Percentiles rank a stretch among this genome's conserved stretches.
Conservation (phyloP, 345 rosid genomes). For the Clausena lansium region DNA sequence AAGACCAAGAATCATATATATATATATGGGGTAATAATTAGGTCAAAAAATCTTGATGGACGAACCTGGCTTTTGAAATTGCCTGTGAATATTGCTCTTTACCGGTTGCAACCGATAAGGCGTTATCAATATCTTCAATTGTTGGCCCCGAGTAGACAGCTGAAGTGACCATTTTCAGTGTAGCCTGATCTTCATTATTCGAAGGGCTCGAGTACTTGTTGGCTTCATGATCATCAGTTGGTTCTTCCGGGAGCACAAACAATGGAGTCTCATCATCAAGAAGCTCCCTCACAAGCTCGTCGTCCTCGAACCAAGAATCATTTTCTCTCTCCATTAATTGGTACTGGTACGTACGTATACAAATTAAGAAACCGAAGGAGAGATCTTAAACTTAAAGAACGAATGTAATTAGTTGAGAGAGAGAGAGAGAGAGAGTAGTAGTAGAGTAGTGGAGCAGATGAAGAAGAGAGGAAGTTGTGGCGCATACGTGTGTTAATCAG, state of each 20-base stretch:
- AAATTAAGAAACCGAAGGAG: too few species aligned
- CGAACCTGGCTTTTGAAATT: slow-evolving; percentile 32
- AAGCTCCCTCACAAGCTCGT: slow-evolving; percentile 44
- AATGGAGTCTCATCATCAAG: slow-evolving; percentile 51
- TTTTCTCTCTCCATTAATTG: slow-evolving; percentile 29
- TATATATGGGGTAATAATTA: too few species aligned
- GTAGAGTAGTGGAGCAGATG: slow-evolving; percentile 44
- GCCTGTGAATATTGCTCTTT: slow-evolving; percentile 21
- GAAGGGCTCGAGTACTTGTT: slow-evolving; percentile 3
- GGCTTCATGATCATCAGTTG: slow-evolving; percentile 9
- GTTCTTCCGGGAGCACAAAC: slow-evolving; percentile 31
- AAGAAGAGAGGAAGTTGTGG: slow-evolving; percentile 31
- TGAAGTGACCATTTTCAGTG: slow-evolving; percentile 30
- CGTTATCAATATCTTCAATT: slow-evolving; percentile 49
- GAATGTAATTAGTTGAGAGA: background rate
- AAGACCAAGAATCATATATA: too few species aligned
- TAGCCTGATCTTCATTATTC: slow-evolving; percentile 20
- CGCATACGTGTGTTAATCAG: slow-evolving; percentile 15
- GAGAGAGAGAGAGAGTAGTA: too few species aligned
- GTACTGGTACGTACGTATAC: too few species aligned
- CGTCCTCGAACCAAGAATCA: slow-evolving; percentile 32
- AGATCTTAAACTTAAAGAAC: background rate
- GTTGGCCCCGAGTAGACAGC: slow-evolving; percentile 55
- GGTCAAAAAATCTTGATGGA: background rate
- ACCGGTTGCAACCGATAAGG: slow-evolving; percentile 31